Base-by-base conservation (phyloP, 371 early-diverging fungal genomes). In the Mortierella sp. region DNA sequence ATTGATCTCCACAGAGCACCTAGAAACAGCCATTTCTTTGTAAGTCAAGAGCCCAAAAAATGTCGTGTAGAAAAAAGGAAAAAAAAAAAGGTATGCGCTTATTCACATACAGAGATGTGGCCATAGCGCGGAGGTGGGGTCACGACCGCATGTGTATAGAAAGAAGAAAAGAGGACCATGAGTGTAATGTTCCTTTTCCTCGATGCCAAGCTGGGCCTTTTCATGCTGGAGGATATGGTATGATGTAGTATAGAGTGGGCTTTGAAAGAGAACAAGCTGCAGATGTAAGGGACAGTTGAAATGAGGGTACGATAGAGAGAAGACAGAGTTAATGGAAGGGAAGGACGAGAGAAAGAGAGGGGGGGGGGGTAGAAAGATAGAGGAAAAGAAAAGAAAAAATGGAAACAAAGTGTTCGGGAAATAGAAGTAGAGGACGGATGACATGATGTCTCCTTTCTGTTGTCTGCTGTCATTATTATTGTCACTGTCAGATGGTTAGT, bases 41-140 rank as follows among this genome's bases (percentile, higher is more conserved):
- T 33, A 36, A 5, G 32, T 38, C 4, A 33, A 13, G 45, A 32
- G 47, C 21, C n/a, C 47, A 15, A 52, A 36, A 36, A 9, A 4
- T 19, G n/a, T 38, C 10, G 8, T 33, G 1, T 40, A 15, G 22
- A 40, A 45, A n/a, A 28, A 28, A 15, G 22, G 28, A 45, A n/a
- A 28, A 28, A 2, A 53, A 8, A 21, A 24, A 22, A 36, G 6
- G 36, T 21, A 65, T 45, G 52, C 15, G 21, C 11, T 52, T 13
- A 6, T 47, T 47, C 21, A 45, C 58, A 38, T 72, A 80, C 81
- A 22, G 81, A 74, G 43, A 74, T 72, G 64, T 80, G 81, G 58
- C 81, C 81, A 72, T 75, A 80, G 32, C 81, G 71, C 53, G 81
- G 55, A 53, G 81, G 65, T 4, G 81, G 81, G 57, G 63, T 70